These are phyloP conservation scores for Fraxinus dipetala DNA, from an alignment of 305 asterid genomes.

Conservation along the genomic window DNA sequence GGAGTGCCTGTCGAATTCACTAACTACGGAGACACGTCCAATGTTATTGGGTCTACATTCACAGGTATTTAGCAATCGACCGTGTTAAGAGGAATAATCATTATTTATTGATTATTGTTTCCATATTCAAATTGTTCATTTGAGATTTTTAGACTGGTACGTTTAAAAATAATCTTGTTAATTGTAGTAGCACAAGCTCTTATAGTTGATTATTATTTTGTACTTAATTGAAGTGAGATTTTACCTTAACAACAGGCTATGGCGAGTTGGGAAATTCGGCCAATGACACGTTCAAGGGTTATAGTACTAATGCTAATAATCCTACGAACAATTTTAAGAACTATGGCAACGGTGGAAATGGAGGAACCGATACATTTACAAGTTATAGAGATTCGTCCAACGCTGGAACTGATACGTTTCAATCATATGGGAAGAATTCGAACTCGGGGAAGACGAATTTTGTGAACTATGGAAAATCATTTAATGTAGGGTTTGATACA, in stretches of 20 bases:
- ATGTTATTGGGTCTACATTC: constrained; percentile 63
- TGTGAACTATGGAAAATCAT: constrained; percentile 63
- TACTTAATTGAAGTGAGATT: not conserved
- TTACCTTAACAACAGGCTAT: constrained; percentile 31
- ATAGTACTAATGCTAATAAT: constrained; percentile 56
- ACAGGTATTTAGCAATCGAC: not conserved
- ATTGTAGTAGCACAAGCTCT: not conserved
- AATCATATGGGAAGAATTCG: constrained; percentile 56
- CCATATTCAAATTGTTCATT: not conserved
- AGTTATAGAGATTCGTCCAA: constrained; percentile 66
- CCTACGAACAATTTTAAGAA: constrained; percentile 60
- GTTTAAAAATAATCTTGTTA: not conserved
- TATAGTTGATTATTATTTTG: not conserved
- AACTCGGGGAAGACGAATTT: constrained; percentile 46
- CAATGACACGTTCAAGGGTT: constrained; percentile 70
- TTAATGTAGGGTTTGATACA: constrained; percentile 57
- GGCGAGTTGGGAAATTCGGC: constrained; percentile 55
- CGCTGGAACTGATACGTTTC: constrained; percentile 61
- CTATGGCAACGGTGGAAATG: constrained; percentile 59
- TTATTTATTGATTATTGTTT: not conserved
- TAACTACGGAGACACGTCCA: constrained; percentile 59
- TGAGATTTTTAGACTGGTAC: not conserved
- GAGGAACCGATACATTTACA: constrained; percentile 45
- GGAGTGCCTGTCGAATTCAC: constrained; percentile 50
- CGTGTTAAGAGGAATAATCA: not conserved